Conservation (phyloP, 2,329 filamentous ascomycete genomes). For the Hymenoscyphus fructigenus region DNA sequence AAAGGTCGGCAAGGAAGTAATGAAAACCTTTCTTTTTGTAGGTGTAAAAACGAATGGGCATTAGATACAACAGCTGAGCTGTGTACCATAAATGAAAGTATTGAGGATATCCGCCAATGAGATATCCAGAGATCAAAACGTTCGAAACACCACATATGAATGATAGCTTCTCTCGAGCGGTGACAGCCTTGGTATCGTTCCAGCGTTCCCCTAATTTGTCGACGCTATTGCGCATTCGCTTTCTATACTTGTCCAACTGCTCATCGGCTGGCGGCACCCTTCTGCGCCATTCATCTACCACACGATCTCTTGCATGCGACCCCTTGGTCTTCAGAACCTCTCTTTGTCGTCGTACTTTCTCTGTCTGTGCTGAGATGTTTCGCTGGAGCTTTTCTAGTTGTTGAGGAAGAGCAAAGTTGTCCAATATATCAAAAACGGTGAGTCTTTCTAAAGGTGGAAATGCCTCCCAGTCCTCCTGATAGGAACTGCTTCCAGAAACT, state of each 20-base stretch:
- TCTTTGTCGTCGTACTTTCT: slow-evolving; percentile 80
- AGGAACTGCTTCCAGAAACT: slow-evolving; percentile 81
- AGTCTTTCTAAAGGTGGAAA: slow-evolving; percentile 87
- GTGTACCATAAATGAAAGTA: slow-evolving; percentile 95
- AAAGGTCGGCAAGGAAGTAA: slow-evolving; percentile 95
- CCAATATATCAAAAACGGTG: slow-evolving; percentile 87
- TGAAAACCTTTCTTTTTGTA: slow-evolving; percentile 92
- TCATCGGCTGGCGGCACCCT: slow-evolving; percentile 85
- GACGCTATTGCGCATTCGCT: slow-evolving; percentile 84
- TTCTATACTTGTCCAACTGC: slow-evolving; percentile 86
- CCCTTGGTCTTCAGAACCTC: slow-evolving; percentile 76
- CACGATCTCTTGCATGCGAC: slow-evolving; percentile 77
- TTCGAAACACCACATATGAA: slow-evolving; percentile 97
- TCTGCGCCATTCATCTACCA: slow-evolving; percentile 90
- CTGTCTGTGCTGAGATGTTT: slow-evolving; percentile 76
- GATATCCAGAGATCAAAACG: slow-evolving; percentile 93
- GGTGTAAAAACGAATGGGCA: slow-evolving; percentile 90
- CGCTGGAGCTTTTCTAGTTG: slow-evolving; percentile 88
- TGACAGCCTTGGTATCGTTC: slow-evolving; percentile 88
- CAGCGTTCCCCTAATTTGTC: slow-evolving; percentile 81
- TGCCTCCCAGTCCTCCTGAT: slow-evolving; percentile 83
- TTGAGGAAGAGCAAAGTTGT: slow-evolving; percentile 88
- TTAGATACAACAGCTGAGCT: slow-evolving; percentile 84
- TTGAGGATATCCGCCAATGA: slow-evolving; percentile 82
- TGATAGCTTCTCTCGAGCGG: slow-evolving; percentile 85